Evolutionary conservation across 1,139 yeast species (phyloP).

Genomic region (Yamadazyma pseudoaaseri): DNA sequence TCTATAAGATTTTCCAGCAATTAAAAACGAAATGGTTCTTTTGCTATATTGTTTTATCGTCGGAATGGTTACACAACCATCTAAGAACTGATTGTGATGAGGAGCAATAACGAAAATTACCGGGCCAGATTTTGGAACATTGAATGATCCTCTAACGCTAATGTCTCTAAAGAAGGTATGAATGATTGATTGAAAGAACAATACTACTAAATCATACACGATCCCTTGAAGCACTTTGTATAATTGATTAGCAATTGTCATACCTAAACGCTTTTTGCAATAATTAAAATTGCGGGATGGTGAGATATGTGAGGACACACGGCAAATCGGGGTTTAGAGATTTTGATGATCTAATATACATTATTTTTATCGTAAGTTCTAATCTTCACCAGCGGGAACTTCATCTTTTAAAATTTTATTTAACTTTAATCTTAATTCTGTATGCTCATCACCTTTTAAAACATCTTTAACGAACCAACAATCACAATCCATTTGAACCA

Average conservation of each 20-base stretch:
- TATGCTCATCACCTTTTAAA: conserved; percentile 76
- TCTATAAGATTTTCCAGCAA: conserved; percentile 64
- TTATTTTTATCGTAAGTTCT: no score
- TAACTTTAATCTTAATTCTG: conserved; percentile 76
- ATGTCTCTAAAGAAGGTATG: conserved; percentile 47
- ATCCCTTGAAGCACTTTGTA: conserved; percentile 9
- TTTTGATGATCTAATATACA: no score
- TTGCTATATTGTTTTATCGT: conserved; percentile 33
- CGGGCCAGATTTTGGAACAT: conserved; percentile 40
- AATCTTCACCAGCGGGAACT: conserved; percentile 96
- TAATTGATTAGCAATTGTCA: neutral
- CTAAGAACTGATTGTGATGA: conserved; percentile 47
- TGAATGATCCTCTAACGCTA: conserved; percentile 38
- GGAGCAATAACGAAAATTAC: conserved; percentile 48
- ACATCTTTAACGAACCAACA: conserved; percentile 77
- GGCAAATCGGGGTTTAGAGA: no score
- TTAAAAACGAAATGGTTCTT: conserved; percentile 54
- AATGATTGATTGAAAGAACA: conserved; percentile 35
- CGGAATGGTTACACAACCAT: conserved; percentile 42
- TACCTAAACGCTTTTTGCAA: no score
- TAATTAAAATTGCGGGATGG: no score
- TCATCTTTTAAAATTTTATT: conserved; percentile 82
- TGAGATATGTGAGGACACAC: no score
- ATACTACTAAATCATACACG: conserved; percentile 33
- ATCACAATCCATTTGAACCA: conserved; percentile 94